Percentiles rank a stretch among this genome's conserved stretches.
Conservation (phyloP, 768 basidiomycete species). For the Gymnopilus dilepis region DNA sequence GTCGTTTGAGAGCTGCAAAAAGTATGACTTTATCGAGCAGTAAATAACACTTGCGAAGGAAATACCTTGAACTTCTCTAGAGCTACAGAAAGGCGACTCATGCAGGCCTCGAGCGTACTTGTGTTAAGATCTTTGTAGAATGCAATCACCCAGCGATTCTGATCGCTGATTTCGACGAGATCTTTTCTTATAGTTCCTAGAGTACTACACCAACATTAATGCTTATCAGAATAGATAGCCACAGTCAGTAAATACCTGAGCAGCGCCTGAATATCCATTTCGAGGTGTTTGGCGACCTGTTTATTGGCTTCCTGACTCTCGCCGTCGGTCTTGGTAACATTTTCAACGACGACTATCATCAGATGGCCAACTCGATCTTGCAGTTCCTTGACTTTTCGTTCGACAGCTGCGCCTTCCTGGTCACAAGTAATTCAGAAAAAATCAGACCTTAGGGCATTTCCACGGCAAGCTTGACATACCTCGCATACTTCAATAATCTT, state of each 20-base stretch:
- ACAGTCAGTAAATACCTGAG: not conserved
- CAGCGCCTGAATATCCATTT: not conserved
- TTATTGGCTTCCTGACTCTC: not conserved
- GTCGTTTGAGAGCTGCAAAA: constrained; percentile 1
- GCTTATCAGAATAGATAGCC: not conserved
- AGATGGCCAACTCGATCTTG: constrained; percentile 12
- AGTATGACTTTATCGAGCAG: not conserved
- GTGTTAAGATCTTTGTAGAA: constrained; percentile 18
- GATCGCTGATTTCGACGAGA: constrained; percentile 14
- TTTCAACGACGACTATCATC: constrained; percentile 7
- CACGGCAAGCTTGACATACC: not conserved
- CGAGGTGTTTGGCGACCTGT: not conserved
- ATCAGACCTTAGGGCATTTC: not conserved
- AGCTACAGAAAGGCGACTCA: constrained; percentile 13
- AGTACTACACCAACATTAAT: constrained; percentile 8
- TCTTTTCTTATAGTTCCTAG: constrained; percentile 16
- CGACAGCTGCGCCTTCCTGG: constrained; percentile 15
- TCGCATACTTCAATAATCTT: constrained; percentile 19
- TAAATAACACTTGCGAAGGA: not conserved
- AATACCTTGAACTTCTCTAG: constrained; percentile 6
- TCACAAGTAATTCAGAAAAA: not conserved
- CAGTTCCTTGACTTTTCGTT: constrained; percentile 18
- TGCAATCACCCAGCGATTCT: constrained; percentile 19
- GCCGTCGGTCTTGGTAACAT: not conserved
- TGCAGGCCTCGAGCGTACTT: constrained; percentile 19